Evolutionary conservation across 1,284 basidiomycete genomes (phyloP), one percentile per base, ranked within the genome.

Genomic region (Fomitiporia mediterranea): DNA sequence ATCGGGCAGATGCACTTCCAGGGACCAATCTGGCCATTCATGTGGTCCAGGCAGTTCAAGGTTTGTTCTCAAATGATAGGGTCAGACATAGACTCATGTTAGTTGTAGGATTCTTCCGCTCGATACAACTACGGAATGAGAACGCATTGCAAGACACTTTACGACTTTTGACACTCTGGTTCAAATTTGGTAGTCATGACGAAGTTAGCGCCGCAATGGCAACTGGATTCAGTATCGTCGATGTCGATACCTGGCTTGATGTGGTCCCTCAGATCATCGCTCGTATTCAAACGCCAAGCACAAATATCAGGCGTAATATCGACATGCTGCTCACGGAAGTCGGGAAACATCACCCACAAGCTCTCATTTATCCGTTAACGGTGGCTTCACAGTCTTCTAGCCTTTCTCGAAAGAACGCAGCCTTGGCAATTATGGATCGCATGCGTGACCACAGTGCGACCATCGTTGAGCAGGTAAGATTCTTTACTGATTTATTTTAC

Each of bases 231-330:
- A 82, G 84, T 1, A 87, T 84, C 28, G 93, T 99, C 51, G 92
- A 92, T 66, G 87, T 99, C 50, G 95, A 99, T 67, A 98, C 96
- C 0, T 99, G 97, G 97, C 79, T 99, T 35, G 95, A 98, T 66
- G 97, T 99, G 60, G 94, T 99, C 59, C 97, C 97, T 38, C 64
- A 98, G 89, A 97, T 99, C 64, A 99, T 99, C 66, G 97, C 97
- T 38, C 88, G 97, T 38, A 98, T 99, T 64, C 95, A 98, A 74
- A 97, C 94, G 0, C 95, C 95, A 0, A 91, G 90, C 63, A 74
- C 76, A 30, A 90, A 91, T 55, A 94, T 99, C 60, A 83, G 94
- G 42, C 81, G 87, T 59, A 90, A 96, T 60, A 98, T 99, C 68
- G 89, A 94, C 65, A 85, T 87, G 63, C 78, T 99, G 15, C 76